Percentiles rank a stretch among this genome's conserved stretches.
Evolutionary conservation across 805 yeast species (phyloP).

Genomic region (Saturnispora bothae): DNA sequence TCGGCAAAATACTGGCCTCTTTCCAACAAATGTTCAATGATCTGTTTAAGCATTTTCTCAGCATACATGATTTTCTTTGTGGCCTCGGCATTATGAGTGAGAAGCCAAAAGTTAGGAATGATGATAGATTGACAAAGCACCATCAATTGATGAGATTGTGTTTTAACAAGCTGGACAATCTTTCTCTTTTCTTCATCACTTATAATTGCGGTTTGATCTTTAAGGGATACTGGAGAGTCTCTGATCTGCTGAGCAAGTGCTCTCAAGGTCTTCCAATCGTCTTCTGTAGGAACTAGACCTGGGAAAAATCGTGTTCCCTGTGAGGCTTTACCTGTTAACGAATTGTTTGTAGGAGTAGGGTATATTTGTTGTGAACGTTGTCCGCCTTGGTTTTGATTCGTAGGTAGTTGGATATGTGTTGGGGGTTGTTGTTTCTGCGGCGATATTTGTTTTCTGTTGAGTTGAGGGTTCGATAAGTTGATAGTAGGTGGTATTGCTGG

Average conservation of each 20-base stretch:
- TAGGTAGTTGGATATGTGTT: conserved; percentile 20
- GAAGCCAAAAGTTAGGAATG: conserved; percentile 65
- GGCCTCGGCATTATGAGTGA: conserved; percentile 66
- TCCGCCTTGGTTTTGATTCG: conserved; percentile 23
- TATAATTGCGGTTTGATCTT: conserved; percentile 53
- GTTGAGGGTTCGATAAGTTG: background rate
- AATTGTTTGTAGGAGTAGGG: conserved; percentile 2
- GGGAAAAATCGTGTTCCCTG: conserved; percentile 22
- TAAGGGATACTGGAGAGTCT: conserved; percentile 51
- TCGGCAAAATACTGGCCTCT: conserved; percentile 49
- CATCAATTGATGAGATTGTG: conserved; percentile 45
- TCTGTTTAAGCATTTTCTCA: conserved; percentile 68
- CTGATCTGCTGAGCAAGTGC: conserved; percentile 61
- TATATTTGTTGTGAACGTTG: conserved; percentile 13
- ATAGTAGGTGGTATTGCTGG: conserved; percentile 12
- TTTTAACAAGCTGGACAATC: conserved; percentile 42
- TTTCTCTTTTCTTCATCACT: conserved; percentile 53
- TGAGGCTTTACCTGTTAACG: conserved; percentile 7
- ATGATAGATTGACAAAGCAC: conserved; percentile 58
- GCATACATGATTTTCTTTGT: conserved; percentile 69
- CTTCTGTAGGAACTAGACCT: conserved; percentile 39
- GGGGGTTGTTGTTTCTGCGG: conserved; percentile 11
- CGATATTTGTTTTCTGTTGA: conserved; percentile 1
- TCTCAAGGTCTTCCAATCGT: conserved; percentile 50
- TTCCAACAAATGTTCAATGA: conserved; percentile 52